phyloP scores from a whole-genome alignment of 2,329 filamentous ascomycete genomes.

The Dothistroma pini region DNA sequence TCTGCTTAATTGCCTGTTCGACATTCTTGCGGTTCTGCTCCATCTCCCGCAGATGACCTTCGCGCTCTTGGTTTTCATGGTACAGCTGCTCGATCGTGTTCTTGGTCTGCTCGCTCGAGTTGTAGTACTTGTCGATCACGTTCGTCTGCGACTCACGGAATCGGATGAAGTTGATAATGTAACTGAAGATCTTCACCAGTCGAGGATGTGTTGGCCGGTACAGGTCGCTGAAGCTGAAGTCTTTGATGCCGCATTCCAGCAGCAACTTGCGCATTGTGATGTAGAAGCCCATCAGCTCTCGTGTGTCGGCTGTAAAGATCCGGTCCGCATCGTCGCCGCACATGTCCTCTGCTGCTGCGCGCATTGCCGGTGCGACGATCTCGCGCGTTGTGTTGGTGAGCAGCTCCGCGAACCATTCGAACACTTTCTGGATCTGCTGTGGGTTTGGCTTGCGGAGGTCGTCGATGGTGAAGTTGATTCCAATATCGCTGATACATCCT shows the following conservation, averaged over 20 bases:
- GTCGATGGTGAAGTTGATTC: slow-evolving; percentile 78
- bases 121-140: slow-evolving; percentile 90
- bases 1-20: slow-evolving; percentile 77
- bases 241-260: slow-evolving; percentile 80
- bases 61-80: slow-evolving; percentile 81
- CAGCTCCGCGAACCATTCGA: slow-evolving; percentile 95
- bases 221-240: slow-evolving; percentile 90
- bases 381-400: slow-evolving; percentile 92
- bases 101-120: slow-evolving; percentile 83
- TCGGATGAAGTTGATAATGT: slow-evolving; percentile 97
- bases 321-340: slow-evolving; percentile 76
- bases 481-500: slow-evolving; percentile 95
- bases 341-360: slow-evolving; percentile 81
- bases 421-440: slow-evolving; percentile 92
- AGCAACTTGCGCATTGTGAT: slow-evolving; percentile 75
- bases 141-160: slow-evolving; percentile 90
- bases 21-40: slow-evolving; percentile 73
- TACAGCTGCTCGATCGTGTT: slow-evolving; percentile 82
- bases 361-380: slow-evolving; percentile 92
- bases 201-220: slow-evolving; percentile 87
- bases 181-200: slow-evolving; percentile 91
- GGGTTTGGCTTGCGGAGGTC: slow-evolving; percentile 94
- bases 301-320: slow-evolving; percentile 77
- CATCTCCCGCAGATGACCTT: slow-evolving; percentile 75
- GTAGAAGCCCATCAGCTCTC: slow-evolving; percentile 96